Evolutionary conservation across 164 flowering plant genomes (phyloP).

Genomic region (Akebia trifoliata): DNA sequence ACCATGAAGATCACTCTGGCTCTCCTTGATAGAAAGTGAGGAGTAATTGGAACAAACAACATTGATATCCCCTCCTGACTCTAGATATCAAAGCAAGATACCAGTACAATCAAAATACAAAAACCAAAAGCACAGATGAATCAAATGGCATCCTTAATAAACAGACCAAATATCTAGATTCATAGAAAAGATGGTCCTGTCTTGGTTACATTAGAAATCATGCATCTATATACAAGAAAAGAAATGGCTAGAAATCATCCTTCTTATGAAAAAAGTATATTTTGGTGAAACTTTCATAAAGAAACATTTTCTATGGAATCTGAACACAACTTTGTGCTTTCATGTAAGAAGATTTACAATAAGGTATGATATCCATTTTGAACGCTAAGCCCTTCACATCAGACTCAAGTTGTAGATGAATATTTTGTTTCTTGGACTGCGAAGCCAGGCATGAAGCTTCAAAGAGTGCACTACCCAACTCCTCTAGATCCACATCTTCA

Average conservation of each 20-base stretch:
- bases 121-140: too few relatives aligned
- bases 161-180: too few relatives aligned
- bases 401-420: slow-evolving; percentile 7
- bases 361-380: too few relatives aligned
- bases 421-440: slow-evolving; percentile 29
- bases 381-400: slow-evolving; percentile 13
- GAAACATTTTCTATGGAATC: too few relatives aligned
- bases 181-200: too few relatives aligned
- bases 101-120: slow-evolving; percentile 60
- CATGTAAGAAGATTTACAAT: too few relatives aligned
- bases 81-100: slow-evolving; percentile 79
- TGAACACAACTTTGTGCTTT: too few relatives aligned
- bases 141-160: slow-evolving; percentile 1
- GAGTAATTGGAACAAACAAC: slow-evolving; percentile 31
- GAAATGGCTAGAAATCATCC: too few relatives aligned
- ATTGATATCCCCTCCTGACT: slow-evolving; percentile 27
- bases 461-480: slow-evolving; percentile 51
- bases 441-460: slow-evolving; percentile 51
- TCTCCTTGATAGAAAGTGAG: slow-evolving; percentile 40
- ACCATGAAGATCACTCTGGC: slow-evolving; percentile 26
- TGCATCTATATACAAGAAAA: too few relatives aligned
- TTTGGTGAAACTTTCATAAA: too few relatives aligned
- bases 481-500: slow-evolving; percentile 49
- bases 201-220: too few relatives aligned
- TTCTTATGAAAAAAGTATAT: too few relatives aligned